Conservation (phyloP, 164 flowering plant species). For the Pachysandra terminalis region DNA sequence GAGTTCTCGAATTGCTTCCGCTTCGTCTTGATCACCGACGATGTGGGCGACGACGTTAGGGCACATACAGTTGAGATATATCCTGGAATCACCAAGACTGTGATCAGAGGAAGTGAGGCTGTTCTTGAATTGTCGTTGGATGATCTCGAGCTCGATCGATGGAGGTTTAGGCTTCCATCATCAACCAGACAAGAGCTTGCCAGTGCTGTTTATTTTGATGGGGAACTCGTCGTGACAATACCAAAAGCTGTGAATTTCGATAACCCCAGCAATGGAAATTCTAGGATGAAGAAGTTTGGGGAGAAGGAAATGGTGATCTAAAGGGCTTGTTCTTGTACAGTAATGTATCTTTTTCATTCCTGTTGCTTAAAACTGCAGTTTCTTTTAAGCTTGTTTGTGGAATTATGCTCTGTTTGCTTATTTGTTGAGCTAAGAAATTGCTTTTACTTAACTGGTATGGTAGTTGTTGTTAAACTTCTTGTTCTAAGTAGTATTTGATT, state of each 20-base stretch:
- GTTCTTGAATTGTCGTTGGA: constrained; percentile 29
- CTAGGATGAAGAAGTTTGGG: constrained; percentile 21
- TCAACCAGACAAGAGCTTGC: constrained; percentile 72
- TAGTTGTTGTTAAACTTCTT: not conserved
- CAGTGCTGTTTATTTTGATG: constrained; percentile 54
- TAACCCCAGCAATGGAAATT: constrained; percentile 11
- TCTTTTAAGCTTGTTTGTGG: constrained; percentile 3
- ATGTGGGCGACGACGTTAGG: constrained; percentile 35
- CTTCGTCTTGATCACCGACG: constrained; percentile 39
- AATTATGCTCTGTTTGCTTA: constrained; percentile 6
- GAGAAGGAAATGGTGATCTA: constrained; percentile 26
- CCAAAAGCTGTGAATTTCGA: constrained; percentile 45
- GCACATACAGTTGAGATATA: constrained; percentile 54
- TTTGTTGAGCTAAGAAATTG: constrained; percentile 9
- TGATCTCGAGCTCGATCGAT: constrained; percentile 68
- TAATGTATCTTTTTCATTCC: constrained; percentile 16
- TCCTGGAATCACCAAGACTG: constrained; percentile 77
- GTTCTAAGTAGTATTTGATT: not conserved
- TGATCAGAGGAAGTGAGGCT: constrained; percentile 43
- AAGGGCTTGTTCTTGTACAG: constrained; percentile 61
- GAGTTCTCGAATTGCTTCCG: constrained; percentile 49
- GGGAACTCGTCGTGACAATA: constrained; percentile 80
- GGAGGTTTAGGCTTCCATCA: constrained; percentile 81
- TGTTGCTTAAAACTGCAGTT: constrained; percentile 5
- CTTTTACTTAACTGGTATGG: constrained; percentile 1